Percentiles rank a stretch among this genome's conserved stretches.
phyloP scores from a whole-genome alignment of 257 asterid genomes.

The Solanum piurae region DNA sequence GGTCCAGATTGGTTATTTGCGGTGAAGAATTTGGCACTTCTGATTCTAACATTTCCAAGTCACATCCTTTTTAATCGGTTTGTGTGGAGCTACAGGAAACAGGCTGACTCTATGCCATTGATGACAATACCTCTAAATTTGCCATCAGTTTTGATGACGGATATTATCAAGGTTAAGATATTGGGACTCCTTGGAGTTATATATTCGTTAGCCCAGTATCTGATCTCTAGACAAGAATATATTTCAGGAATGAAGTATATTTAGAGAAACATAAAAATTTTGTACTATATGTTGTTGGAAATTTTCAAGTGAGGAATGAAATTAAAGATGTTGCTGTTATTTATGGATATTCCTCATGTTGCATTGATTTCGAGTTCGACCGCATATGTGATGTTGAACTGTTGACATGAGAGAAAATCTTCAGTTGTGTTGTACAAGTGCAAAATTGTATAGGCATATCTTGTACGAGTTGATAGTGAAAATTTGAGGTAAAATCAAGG shows the following conservation, averaged over 20 bases:
- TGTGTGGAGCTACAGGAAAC: constrained; percentile 87
- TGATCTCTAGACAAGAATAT: constrained; percentile 74
- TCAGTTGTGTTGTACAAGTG: neutral
- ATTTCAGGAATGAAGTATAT: constrained; percentile 88
- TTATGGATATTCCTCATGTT: neutral
- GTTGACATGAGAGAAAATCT: neutral
- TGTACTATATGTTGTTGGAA: constrained; percentile 27
- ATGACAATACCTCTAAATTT: constrained; percentile 73
- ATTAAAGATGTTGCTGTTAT: neutral
- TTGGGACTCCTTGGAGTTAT: constrained; percentile 89
- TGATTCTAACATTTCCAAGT: constrained; percentile 73
- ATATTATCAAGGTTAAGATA: constrained; percentile 65
- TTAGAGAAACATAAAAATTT: constrained; percentile 27
- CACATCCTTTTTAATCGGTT: constrained; percentile 87
- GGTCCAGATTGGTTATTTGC: constrained; percentile 88
- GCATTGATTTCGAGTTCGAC: neutral
- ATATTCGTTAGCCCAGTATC: constrained; percentile 79
- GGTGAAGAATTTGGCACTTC: constrained; percentile 84
- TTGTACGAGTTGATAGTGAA: neutral
- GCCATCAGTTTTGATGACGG: constrained; percentile 70
- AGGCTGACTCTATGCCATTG: constrained; percentile 51
- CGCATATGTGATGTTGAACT: neutral
- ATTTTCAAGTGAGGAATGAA: constrained; percentile 7
- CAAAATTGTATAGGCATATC: neutral
- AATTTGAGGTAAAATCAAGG: neutral